Percentiles rank a stretch among this genome's conserved stretches.
These are phyloP conservation scores for Neurospora pannonica DNA, from an alignment of 495 filamentous ascomycete genomes.

Conservation along the genomic window DNA sequence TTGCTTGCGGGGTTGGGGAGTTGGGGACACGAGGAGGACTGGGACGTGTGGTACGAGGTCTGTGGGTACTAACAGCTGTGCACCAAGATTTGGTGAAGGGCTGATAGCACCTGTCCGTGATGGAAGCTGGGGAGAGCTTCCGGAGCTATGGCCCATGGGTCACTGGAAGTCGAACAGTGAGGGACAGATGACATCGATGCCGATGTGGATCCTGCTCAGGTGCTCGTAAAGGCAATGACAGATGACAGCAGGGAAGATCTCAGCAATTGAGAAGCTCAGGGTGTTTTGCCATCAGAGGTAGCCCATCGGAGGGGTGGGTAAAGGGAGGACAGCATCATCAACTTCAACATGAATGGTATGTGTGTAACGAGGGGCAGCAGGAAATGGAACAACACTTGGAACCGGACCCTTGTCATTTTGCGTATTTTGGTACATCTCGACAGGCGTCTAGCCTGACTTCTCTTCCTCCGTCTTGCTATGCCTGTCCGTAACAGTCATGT, in stretches of 20 bases:
- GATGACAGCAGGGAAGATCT: neutral
- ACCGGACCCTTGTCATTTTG: neutral
- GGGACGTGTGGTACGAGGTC: neutral
- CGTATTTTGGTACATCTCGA: neutral
- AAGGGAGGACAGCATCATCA: neutral
- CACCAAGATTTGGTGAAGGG: neutral
- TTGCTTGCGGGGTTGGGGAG: neutral
- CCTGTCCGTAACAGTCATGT: conserved; percentile 16
- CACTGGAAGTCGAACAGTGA: neutral
- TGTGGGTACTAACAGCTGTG: neutral
- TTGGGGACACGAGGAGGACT: neutral
- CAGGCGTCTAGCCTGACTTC: neutral
- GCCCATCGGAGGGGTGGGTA: neutral
- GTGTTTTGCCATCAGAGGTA: neutral
- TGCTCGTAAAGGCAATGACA: neutral
- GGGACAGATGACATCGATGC: neutral
- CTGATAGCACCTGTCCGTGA: neutral
- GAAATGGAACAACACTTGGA: neutral
- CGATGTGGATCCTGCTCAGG: neutral
- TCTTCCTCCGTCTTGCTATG: neutral
- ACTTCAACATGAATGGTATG: neutral
- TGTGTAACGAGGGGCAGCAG: neutral
- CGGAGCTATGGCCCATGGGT: neutral
- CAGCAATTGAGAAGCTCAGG: neutral
- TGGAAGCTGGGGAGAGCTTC: neutral